These are phyloP conservation scores for Xerophyta viscosa DNA, from an alignment of 106 monocot species.

Conservation along the genomic window DNA sequence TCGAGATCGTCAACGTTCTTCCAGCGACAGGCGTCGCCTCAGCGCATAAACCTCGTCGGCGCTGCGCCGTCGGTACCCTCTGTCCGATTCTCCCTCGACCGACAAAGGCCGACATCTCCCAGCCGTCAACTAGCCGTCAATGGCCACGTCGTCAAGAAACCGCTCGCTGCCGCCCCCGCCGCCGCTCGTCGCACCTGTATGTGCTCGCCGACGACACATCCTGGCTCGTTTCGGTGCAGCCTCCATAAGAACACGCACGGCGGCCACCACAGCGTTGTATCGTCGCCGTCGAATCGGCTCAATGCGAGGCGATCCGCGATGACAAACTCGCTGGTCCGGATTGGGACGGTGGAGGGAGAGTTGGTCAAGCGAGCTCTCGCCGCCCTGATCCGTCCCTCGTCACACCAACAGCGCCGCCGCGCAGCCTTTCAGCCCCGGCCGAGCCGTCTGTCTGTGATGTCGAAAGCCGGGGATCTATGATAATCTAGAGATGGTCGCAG, in stretches of 20 bases:
- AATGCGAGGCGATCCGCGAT: slow-evolving; percentile 72
- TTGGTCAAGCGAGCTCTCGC: slow-evolving; percentile 67
- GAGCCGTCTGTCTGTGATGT: slow-evolving; percentile 77
- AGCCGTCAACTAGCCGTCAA: slow-evolving; percentile 21
- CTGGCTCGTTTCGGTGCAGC: slow-evolving; percentile 83
- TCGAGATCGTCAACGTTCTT: slow-evolving; percentile 16
- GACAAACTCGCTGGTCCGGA: slow-evolving; percentile 85
- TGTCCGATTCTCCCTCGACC: slow-evolving; percentile 45
- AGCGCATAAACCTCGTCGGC: slow-evolving; percentile 49
- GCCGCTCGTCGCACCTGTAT: slow-evolving; percentile 38
- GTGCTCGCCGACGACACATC: slow-evolving; percentile 90
- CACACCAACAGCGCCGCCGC: slow-evolving; percentile 65
- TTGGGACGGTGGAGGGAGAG: slow-evolving; percentile 88
- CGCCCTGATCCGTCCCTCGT: slow-evolving; percentile 76
- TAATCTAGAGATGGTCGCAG: slow-evolving; percentile 13
- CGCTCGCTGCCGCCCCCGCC: slow-evolving; percentile 4
- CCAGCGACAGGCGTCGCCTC: slow-evolving; percentile 41
- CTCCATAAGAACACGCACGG: slow-evolving; percentile 44
- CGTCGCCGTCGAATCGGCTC: slow-evolving; percentile 38
- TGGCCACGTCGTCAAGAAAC: background rate
- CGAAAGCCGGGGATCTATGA: slow-evolving; percentile 35
- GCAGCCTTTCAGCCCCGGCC: slow-evolving; percentile 64
- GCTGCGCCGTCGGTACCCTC: slow-evolving; percentile 10
- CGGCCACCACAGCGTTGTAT: slow-evolving; percentile 3
- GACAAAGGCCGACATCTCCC: slow-evolving; percentile 23